Conservation (phyloP, 2,329 filamentous ascomycete genomes). For the Fusarium mexicanum region DNA sequence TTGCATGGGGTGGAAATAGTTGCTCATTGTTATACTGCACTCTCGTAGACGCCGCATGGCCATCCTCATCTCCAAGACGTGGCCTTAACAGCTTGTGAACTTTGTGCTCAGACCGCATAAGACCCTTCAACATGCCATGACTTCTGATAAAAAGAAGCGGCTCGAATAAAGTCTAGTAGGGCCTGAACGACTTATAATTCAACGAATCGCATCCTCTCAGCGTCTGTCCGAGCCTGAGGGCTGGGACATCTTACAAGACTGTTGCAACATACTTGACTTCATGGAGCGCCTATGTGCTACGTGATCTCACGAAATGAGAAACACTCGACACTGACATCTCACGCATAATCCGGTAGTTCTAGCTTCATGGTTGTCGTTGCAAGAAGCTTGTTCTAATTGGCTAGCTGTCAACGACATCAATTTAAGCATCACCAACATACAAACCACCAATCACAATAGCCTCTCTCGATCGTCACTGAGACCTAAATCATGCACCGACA, state of each 20-base stretch:
- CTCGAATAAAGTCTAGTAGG: rapidly evolving
- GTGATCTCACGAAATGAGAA: neutral
- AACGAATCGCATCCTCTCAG: neutral
- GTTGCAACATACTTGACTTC: no score
- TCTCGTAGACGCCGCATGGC: neutral
- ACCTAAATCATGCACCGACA: neutral
- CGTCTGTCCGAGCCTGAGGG: neutral
- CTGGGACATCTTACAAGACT: neutral
- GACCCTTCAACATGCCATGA: rapidly evolving
- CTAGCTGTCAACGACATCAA: neutral
- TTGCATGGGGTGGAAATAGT: rapidly evolving
- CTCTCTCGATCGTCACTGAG: neutral
- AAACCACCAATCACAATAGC: neutral
- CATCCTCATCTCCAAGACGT: neutral
- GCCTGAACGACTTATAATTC: neutral
- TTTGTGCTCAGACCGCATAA: no score
- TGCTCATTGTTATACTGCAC: neutral
- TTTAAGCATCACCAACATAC: neutral
- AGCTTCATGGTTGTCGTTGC: neutral
- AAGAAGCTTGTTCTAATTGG: neutral
- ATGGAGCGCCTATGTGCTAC: neutral
- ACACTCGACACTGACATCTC: no score
- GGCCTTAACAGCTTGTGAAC: neutral
- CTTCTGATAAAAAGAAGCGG: no score
- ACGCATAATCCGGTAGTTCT: no score